Evolutionary conservation across 2,329 filamentous ascomycete species (phyloP).

Genomic region (Torrubiellomyces zombiae): DNA sequence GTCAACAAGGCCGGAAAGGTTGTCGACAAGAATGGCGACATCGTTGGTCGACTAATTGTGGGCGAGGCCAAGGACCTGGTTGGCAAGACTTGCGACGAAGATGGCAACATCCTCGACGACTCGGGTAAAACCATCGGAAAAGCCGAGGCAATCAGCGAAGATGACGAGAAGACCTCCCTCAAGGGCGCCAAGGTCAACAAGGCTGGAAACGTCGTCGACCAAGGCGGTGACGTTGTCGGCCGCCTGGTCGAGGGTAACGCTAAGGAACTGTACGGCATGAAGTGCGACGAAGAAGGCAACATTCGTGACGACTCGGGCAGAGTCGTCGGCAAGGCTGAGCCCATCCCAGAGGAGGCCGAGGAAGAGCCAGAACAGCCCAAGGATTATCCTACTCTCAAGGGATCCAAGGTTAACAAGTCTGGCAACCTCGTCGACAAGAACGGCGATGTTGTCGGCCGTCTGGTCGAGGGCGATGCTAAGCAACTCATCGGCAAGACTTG

Average conservation of each 20-base stretch:
- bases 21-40: too few relatives aligned
- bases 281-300: constrained; percentile 47
- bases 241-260: constrained; percentile 51
- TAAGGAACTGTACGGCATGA: constrained; percentile 45
- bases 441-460: constrained; percentile 39
- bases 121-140: constrained; percentile 50
- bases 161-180: constrained; percentile 3
- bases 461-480: constrained; percentile 46
- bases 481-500: constrained; percentile 46
- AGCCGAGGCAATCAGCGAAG: constrained; percentile 2
- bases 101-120: constrained; percentile 49
- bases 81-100: constrained; percentile 25
- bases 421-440: constrained; percentile 39
- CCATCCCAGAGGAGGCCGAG: constrained; percentile 6
- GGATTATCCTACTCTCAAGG: constrained; percentile 33
- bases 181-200: too few relatives aligned
- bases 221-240: too few relatives aligned
- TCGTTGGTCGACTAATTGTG: too few relatives aligned
- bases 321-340: constrained; percentile 6
- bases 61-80: constrained; percentile 4
- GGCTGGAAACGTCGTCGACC: too few relatives aligned
- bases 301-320: constrained; percentile 46
- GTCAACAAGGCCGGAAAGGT: too few relatives aligned
- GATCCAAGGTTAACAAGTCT: constrained; percentile 39
- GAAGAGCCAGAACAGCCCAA: constrained; percentile 11